Percentiles rank a stretch among this genome's conserved stretches.
Evolutionary conservation across 2,329 filamentous ascomycete species (phyloP).

Genomic region (Kalmusia sp.): DNA sequence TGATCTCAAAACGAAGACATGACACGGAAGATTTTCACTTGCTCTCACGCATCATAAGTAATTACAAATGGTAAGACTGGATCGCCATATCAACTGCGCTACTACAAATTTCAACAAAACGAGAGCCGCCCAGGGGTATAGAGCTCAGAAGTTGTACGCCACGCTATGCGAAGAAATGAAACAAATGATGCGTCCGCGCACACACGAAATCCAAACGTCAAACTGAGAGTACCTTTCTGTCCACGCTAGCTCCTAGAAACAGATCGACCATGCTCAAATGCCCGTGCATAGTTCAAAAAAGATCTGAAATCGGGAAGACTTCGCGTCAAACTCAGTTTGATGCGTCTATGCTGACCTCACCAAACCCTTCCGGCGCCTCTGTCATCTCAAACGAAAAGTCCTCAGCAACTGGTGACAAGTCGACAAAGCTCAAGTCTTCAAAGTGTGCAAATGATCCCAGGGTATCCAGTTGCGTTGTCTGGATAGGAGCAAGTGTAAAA

Average conservation of each 20-base stretch:
- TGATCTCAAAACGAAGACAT: no score
- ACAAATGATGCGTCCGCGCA: background rate
- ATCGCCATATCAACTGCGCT: no score
- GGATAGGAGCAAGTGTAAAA: background rate
- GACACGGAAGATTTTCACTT: no score
- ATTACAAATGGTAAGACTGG: no score
- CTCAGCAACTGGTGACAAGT: conserved; percentile 17
- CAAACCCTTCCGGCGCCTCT: no score
- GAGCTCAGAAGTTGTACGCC: conserved; percentile 2
- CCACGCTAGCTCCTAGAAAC: background rate
- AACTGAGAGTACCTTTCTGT: background rate
- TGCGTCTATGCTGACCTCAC: no score
- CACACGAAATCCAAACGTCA: background rate
- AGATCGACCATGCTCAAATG: background rate
- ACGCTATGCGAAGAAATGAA: conserved; percentile 3
- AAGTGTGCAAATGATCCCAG: background rate
- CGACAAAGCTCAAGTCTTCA: conserved; percentile 19
- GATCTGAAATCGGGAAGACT: no score
- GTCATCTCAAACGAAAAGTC: conserved; percentile 7
- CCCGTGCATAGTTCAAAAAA: background rate
- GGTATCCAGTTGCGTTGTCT: background rate
- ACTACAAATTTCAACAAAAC: background rate
- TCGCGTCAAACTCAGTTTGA: no score
- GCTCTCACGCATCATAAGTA: no score
- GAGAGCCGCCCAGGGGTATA: conserved; percentile 12